Base-by-base conservation (phyloP, 2,329 filamentous ascomycete genomes). In the Colletotrichum endophyticum region DNA sequence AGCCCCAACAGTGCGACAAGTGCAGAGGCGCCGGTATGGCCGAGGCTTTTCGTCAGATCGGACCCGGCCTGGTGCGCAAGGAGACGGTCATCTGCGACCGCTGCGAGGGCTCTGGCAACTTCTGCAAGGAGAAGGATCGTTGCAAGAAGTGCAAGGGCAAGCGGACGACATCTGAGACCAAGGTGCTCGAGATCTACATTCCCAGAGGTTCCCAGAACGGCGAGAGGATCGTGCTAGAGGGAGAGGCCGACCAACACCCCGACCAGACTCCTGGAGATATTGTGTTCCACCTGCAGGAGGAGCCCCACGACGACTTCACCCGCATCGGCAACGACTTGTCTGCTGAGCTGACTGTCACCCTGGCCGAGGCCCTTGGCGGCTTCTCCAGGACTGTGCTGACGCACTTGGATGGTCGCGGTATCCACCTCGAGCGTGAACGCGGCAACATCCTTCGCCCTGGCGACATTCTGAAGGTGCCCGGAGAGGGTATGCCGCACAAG, bases 141-240 rank as follows among this genome's bases (percentile, higher is more conserved):
- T 99, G 97, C 90, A 98, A 98, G 90, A 98, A 97, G 89, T 99
- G 97, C 92, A 99, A 99, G 87, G 97, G 97, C 82, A 95, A 95
- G 85, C 92, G 95, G 78, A 96, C 95, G 16, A 92, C 93, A 61
- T 94, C 96, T 81, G 95, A 97, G 86, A 97, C 95, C 86, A 99
- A 99, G 88, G 95, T 96, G 5, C 89, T 99, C 77, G 97, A 99
- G 87, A 94, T 99, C 69, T 99, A 99, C 87, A 98, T 99, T 76
- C 96, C 96, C 12, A 92, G 95, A 69, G 96, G 96, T 63, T 94
- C 94, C 53, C 92, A 92, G 88, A 93, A 98, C 84, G 96, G 96
- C 79, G 96, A 99, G 82, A 93, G 93, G 79, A 98, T 99, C 81
- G 92, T 96, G 12, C 89, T 99, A 6, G 94, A 98, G 83, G 96